Evolutionary conservation across 73 alveolate genomes (phyloP).

Genomic region (Durusdinium trenchii): DNA sequence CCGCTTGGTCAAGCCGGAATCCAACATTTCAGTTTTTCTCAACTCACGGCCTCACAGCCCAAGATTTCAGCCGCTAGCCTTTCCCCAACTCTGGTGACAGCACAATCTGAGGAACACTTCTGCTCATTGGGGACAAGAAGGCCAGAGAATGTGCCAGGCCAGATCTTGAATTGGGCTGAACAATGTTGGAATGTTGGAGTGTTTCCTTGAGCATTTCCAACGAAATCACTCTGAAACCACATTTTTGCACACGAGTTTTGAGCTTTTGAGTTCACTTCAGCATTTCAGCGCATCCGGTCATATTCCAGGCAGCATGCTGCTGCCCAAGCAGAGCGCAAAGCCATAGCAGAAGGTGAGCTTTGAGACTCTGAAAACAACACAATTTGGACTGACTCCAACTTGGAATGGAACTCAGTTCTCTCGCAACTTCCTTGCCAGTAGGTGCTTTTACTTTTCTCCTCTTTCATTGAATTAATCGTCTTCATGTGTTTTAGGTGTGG

Average conservation of each 20-base stretch:
- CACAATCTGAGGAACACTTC: slow-evolving; percentile 12
- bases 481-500: neutral
- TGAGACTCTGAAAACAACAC: neutral
- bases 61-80: no score
- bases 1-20: no score
- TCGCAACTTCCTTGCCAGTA: neutral
- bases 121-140: slow-evolving; percentile 44
- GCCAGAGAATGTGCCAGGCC: slow-evolving; percentile 80
- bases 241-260: no score
- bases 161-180: no score
- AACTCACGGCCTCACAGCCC: no score
- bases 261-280: neutral
- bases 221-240: no score
- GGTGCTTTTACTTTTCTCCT: neutral
- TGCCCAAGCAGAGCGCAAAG: slow-evolving; percentile 61
- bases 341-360: slow-evolving; percentile 36
- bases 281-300: no score
- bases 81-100: neutral
- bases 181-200: no score
- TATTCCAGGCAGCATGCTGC: slow-evolving; percentile 60
- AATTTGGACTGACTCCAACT: no score
- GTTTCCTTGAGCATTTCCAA: no score
- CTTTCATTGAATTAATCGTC: neutral
- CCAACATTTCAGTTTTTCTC: no score
- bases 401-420: no score